These are phyloP conservation scores for Diutina pseudorugosa DNA, from an alignment of 1,139 yeast species.

Conservation along the genomic window DNA sequence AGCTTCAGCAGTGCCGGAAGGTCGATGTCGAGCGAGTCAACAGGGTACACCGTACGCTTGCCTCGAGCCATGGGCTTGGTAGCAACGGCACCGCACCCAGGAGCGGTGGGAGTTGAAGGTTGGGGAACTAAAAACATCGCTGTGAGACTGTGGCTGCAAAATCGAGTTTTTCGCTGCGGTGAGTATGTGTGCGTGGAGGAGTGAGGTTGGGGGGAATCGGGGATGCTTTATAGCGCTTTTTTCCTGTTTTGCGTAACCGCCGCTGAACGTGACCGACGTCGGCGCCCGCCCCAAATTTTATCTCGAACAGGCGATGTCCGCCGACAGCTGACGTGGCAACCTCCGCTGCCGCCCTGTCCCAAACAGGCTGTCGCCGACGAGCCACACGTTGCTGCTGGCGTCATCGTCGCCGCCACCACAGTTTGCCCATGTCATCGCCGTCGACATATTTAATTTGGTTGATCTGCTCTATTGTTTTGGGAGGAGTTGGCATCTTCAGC, in stretches of 20 bases:
- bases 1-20: background rate
- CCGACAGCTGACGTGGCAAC: background rate
- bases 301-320: background rate
- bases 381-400: background rate
- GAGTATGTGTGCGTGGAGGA: background rate
- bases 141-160: background rate
- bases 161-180: background rate
- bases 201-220: background rate
- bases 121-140: background rate
- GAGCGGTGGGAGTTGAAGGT: background rate
- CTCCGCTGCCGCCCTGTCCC: background rate
- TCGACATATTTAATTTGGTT: background rate
- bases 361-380: background rate
- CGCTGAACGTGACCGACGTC: background rate
- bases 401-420: background rate
- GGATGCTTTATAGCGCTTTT: background rate
- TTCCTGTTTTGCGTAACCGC: slow-evolving; percentile 2
- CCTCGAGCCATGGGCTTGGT: background rate
- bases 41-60: background rate
- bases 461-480: no score
- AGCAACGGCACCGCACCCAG: background rate
- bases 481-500: background rate
- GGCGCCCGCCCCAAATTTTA: background rate
- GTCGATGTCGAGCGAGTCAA: background rate
- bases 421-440: background rate